Evolutionary conservation across 73 alveolate genomes (phyloP), one percentile per base, ranked within the genome.

Genomic region (Paramecium sonneborni): DNA sequence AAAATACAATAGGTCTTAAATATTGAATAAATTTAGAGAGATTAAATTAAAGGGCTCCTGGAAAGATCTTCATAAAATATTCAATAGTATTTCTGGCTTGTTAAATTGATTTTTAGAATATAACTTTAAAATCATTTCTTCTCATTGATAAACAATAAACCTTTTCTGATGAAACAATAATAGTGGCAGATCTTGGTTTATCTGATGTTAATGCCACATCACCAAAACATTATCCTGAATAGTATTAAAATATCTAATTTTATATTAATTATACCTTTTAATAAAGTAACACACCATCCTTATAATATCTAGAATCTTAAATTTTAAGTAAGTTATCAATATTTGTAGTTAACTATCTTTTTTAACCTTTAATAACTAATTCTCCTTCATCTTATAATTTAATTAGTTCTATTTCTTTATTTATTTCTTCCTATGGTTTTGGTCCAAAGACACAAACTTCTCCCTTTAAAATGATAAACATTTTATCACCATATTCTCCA

Each of bases 401-500:
- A 18, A 38, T 18, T 30, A 32, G 26, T 20, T 79, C 90, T 21
- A 39, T 11, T 38, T 79, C 90, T 26, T 23, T 79, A n/a, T 79
- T 30, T 6, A 79, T 34, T 38, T 79, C 90, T 6, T 39, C 90
- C 3, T 24, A 14, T 1, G 76, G 41, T 79, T 35, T 21, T 24
- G 90, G 90, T 23, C 44, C 90, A 44, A 43, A 79, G 8, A 79
- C 90, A 11, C 30, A 57, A 4, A 79, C 90, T 43, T 79, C 90
- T 23, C 90, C 90, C 28, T 46, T 41, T 24, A 79, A 46, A 79
- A 79, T 41, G 14, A 79, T 79, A 20, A 37, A 79, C 69, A 79
- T 43, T 44, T 79, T 79, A 44, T 79, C 90, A 20, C 90, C 90
- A 18, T 43, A 79, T 20, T 79, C 90, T 21, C 90, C 90, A 79